Conservation (phyloP, 2,329 filamentous ascomycete species). For the Sporothrix humicola region DNA sequence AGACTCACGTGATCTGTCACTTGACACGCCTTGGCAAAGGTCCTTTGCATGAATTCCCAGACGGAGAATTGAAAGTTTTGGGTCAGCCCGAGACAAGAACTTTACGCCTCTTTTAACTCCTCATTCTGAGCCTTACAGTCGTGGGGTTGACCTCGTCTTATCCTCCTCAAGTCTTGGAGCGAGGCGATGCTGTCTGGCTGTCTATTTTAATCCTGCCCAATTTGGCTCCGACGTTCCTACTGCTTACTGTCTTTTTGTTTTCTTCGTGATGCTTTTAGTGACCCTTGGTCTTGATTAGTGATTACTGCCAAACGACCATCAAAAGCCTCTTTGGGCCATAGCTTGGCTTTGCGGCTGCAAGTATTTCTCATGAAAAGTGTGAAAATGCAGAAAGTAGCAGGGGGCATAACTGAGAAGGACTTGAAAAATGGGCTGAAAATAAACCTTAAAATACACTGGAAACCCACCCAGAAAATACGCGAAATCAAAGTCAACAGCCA, state of each 20-base stretch:
- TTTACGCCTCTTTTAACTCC: neutral
- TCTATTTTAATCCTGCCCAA: neutral
- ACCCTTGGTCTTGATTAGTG: neutral
- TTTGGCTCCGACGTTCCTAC: neutral
- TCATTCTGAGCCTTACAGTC: neutral
- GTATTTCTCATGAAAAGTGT: neutral
- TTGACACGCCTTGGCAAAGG: neutral
- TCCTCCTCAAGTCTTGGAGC: neutral
- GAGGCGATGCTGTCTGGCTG: conserved; percentile 1
- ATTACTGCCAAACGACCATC: neutral
- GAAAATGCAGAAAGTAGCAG: neutral
- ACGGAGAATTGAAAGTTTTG: no score
- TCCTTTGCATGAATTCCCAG: no score
- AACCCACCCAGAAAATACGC: no score
- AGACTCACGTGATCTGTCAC: neutral
- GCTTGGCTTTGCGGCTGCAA: neutral
- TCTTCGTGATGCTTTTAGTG: neutral
- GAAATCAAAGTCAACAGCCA: neutral
- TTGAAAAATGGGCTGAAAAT: neutral
- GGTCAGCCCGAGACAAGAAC: neutral
- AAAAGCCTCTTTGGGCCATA: neutral
- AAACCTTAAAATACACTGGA: neutral
- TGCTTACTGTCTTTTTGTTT: neutral
- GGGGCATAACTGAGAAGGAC: neutral
- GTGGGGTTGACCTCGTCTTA: neutral